These are phyloP conservation scores for Talaromyces thailandensis DNA, from an alignment of 495 filamentous ascomycete species.

Conservation along the genomic window DNA sequence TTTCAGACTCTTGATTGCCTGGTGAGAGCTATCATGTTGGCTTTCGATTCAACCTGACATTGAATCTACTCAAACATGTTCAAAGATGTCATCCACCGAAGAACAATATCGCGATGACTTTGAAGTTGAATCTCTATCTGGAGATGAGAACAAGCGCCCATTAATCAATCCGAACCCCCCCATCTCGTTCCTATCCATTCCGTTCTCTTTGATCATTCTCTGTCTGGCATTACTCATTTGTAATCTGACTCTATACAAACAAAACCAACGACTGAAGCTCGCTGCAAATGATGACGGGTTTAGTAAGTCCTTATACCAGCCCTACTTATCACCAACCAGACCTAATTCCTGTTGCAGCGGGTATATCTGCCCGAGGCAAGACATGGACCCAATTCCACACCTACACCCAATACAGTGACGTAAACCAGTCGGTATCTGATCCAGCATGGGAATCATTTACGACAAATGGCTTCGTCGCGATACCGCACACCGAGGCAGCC, in stretches of 20 bases:
- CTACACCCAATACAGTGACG: constrained; percentile 5
- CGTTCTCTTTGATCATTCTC: neutral
- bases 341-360: neutral
- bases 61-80: neutral
- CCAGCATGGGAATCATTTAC: neutral
- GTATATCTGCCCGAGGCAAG: neutral
- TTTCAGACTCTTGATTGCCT: neutral
- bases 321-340: neutral
- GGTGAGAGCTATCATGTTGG: neutral
- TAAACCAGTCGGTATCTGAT: constrained; percentile 1
- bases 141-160: neutral
- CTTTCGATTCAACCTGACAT: neutral
- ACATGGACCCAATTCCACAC: constrained; percentile 3
- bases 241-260: neutral
- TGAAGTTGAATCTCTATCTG: neutral
- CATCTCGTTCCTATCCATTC: neutral
- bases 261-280: neutral
- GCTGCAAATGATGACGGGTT: neutral
- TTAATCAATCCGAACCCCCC: neutral
- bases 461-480: constrained; percentile 13
- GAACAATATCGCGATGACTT: neutral
- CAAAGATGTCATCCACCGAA: neutral
- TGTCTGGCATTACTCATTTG: constrained; percentile 3
- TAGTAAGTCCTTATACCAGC: neutral
- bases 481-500: constrained; percentile 8